phyloP scores from a whole-genome alignment of 2,329 filamentous ascomycete genomes.

The Aspergillus sp. region DNA sequence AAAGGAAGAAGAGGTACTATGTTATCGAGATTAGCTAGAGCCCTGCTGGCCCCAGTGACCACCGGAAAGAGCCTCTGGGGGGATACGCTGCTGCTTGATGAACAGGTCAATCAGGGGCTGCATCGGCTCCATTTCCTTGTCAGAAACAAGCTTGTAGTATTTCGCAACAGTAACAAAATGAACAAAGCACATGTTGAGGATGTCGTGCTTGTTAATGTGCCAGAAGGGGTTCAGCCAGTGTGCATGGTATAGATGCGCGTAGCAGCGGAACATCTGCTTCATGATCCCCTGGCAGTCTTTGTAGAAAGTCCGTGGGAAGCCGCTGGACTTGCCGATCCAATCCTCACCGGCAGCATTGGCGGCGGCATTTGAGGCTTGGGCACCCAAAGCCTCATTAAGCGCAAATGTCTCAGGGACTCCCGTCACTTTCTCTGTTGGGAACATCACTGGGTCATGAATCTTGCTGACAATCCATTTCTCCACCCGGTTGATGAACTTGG shows the following conservation, averaged over 20 bases:
- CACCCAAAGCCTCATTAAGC: constrained; percentile 54
- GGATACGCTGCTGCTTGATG: constrained; percentile 84
- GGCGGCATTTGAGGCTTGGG: constrained; percentile 52
- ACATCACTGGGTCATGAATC: constrained; percentile 84
- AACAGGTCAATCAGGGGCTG: constrained; percentile 90
- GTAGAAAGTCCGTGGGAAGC: constrained; percentile 87
- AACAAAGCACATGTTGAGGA: constrained; percentile 83
- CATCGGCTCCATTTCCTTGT: constrained; percentile 93
- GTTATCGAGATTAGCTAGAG: constrained; percentile 28
- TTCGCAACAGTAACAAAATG: constrained; percentile 81
- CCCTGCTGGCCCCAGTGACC: constrained; percentile 44
- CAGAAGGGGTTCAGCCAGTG: constrained; percentile 86
- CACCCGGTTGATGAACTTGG: constrained; percentile 92
- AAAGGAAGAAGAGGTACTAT: constrained; percentile 7
- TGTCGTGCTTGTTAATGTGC: constrained; percentile 69
- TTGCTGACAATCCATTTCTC: constrained; percentile 98
- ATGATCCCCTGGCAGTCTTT: constrained; percentile 91
- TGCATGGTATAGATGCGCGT: constrained; percentile 96
- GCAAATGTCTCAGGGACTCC: constrained; percentile 57
- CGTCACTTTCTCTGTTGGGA: constrained; percentile 78
- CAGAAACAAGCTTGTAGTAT: constrained; percentile 78
- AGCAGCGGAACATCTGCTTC: constrained; percentile 98
- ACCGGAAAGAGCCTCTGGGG: constrained; percentile 57
- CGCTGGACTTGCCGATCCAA: constrained; percentile 89
- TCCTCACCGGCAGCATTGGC: constrained; percentile 62